A percentile compares a stretch with the other conserved stretches of the same genome.
Evolutionary conservation across 257 asterid species (phyloP).

Genomic region (Jacaranda copaia): DNA sequence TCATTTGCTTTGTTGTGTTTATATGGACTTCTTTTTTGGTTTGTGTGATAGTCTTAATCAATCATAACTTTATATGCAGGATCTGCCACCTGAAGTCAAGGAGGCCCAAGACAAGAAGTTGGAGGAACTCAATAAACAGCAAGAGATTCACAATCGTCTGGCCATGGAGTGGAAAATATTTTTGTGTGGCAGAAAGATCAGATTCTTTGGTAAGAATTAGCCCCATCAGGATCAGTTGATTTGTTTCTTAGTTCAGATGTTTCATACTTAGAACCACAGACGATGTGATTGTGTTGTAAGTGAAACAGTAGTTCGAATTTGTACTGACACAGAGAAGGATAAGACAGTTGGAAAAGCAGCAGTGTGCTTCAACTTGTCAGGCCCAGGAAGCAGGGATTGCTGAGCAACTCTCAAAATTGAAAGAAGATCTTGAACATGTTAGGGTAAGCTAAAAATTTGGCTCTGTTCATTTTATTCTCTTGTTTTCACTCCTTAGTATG

Average conservation of each 20-base stretch:
- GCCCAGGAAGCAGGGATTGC: slow-evolving; percentile 74
- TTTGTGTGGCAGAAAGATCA: slow-evolving; percentile 75
- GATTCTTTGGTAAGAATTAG: slow-evolving; percentile 72
- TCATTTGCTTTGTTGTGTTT: not conserved
- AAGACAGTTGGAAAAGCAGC: slow-evolving; percentile 87
- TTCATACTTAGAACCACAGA: too few relatives aligned
- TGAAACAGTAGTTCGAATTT: slow-evolving; percentile 28
- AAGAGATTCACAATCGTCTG: slow-evolving; percentile 73
- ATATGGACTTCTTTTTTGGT: not conserved
- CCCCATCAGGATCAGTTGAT: slow-evolving; percentile 5
- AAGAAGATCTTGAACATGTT: slow-evolving; percentile 97
- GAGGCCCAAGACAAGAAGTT: slow-evolving; percentile 80
- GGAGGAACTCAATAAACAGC: slow-evolving; percentile 86
- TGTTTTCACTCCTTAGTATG: slow-evolving; percentile 11
- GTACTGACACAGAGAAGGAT: slow-evolving; percentile 69
- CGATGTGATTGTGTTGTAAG: not conserved
- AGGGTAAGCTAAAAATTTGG: slow-evolving; percentile 56
- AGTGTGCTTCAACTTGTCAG: slow-evolving; percentile 69
- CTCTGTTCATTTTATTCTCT: not conserved
- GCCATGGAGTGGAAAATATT: slow-evolving; percentile 81
- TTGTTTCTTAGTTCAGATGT: slow-evolving; percentile 13
- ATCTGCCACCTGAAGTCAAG: slow-evolving; percentile 74
- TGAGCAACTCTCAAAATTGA: slow-evolving; percentile 70
- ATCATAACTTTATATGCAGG: slow-evolving; percentile 54
- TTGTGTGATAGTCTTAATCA: not conserved